Evolutionary conservation across 192 early-diverging fungal species (phyloP), one percentile per base, ranked within the genome.

Genomic region (Backusella macrospora): DNA sequence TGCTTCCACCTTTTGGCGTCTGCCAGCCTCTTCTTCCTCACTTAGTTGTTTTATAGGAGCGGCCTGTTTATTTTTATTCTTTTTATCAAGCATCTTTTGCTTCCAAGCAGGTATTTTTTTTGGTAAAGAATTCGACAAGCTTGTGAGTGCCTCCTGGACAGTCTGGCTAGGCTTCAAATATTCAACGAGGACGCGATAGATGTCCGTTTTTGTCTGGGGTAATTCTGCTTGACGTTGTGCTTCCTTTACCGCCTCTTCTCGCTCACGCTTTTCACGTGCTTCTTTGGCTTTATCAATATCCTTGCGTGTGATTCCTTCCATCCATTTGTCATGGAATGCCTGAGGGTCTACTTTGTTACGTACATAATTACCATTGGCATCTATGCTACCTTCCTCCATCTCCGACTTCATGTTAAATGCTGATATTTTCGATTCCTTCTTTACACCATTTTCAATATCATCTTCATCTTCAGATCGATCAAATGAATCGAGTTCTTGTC

Each of bases 361-460:
- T 21, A 89, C 78, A 83, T 91, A 98, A 48, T 92, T 89, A 0
- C 93, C 90, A 1, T 85, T 63, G 12, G 83, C 81, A 62, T 93
- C 90, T 70, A 92, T 89, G 7, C 89, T 87, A 40, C 89, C 89
- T 68, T 92, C 91, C 48, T 90, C 88, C 69, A 95, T 59, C 16
- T 93, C 93, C 9, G 86, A 79, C n/a, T 84, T 84, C 91, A 95
- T 93, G 68, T 91, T 88, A 69, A 94, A 94, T 1, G 91, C 91
- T 70, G 90, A 87, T 14, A 94, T 80, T 65, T 85, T 83, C 10
- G 86, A 82, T 67, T 29, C 73, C 45, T 74, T 74, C 23, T 64
- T 73, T 29, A 43, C 49, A 49, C 73, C 76, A 29, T 74, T 65
- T 73, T 91, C 86, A 6, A 86, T 88, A 42, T 89, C 82, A 37